Evolutionary conservation across 129 eudicot species (phyloP), one percentile per base, ranked within the genome.

Genomic region (Flaveria sonorensis): DNA sequence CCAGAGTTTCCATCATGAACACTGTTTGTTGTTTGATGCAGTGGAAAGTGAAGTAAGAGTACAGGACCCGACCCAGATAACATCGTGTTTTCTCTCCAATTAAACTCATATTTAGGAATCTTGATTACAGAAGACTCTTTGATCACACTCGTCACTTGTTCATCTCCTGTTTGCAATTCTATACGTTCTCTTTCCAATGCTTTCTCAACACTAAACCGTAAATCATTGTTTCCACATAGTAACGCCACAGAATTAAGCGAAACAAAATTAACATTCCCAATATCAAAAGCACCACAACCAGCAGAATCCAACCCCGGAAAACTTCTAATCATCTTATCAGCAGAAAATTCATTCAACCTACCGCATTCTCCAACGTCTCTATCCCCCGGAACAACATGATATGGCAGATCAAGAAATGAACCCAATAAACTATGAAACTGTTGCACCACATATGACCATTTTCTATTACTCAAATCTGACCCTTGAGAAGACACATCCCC

Each of bases 401-500:
- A 79, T 26, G 91, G 91, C 43, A 87, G 79, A 42, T 77, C 83
- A 18, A 85, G 87, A 79, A 81, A 87, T 3, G 88, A 88, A 30
- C 88, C 91, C 56, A 87, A 48, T 55, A 87, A 72, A 6, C 73
- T 50, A 21, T 87, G 81, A 32, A 87, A 87, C 30, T 87, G 70
- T 61, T 85, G 87, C 10, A 87, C 11, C 60, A 87, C 68, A 76
- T 74, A 75, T 64, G 87, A 82, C 91, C 91, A 87, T 73, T 87
- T 72, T 60, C 79, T 76, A 75, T 67, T 75, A 62, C 59, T 82
- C 83, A 87, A 42, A 72, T 85, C 30, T 48, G 84, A 62, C 42
- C 91, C 91, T 46, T 79, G 81, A 30, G 91, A 88, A 62, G 88
- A 84, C 32, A 87, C 81, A 48, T 87, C 91, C 53, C 91, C 91